phyloP scores from a whole-genome alignment of 805 yeast genomes.

The Myxozyma mucilagina region DNA sequence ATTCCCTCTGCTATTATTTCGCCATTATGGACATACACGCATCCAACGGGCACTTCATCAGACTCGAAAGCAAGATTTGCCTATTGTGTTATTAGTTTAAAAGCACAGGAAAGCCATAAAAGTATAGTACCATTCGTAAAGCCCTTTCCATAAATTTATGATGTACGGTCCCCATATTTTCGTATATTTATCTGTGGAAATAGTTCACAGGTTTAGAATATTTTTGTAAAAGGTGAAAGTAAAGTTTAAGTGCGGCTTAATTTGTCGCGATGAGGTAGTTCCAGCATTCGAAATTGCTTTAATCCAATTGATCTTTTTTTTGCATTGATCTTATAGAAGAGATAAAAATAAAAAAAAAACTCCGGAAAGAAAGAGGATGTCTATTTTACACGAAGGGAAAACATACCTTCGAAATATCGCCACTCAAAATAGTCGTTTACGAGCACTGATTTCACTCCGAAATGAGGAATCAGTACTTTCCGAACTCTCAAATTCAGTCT shows the following conservation, averaged over 20 bases:
- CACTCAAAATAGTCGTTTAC: slow-evolving; percentile 9
- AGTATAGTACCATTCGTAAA: slow-evolving; percentile 36
- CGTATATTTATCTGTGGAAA: background rate
- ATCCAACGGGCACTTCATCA: slow-evolving; percentile 86
- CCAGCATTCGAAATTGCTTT: background rate
- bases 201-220: background rate
- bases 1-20: slow-evolving; percentile 70
- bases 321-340: background rate
- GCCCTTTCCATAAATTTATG: slow-evolving; percentile 43
- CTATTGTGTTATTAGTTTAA: slow-evolving; percentile 18
- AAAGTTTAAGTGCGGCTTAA: background rate
- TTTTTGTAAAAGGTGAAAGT: background rate
- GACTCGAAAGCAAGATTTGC: slow-evolving; percentile 64
- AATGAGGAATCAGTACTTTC: slow-evolving; percentile 9
- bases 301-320: background rate
- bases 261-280: background rate
- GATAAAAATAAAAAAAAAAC: background rate
- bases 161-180: slow-evolving; percentile 26
- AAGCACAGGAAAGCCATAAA: background rate
- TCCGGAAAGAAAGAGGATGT: background rate
- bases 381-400: slow-evolving; percentile 13
- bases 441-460: slow-evolving; percentile 22
- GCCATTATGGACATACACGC: slow-evolving; percentile 60
- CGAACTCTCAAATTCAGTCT: background rate
- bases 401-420: slow-evolving; percentile 13